phyloP scores from a whole-genome alignment of 2,329 filamentous ascomycete species.

The Diaporthe citriasiana region DNA sequence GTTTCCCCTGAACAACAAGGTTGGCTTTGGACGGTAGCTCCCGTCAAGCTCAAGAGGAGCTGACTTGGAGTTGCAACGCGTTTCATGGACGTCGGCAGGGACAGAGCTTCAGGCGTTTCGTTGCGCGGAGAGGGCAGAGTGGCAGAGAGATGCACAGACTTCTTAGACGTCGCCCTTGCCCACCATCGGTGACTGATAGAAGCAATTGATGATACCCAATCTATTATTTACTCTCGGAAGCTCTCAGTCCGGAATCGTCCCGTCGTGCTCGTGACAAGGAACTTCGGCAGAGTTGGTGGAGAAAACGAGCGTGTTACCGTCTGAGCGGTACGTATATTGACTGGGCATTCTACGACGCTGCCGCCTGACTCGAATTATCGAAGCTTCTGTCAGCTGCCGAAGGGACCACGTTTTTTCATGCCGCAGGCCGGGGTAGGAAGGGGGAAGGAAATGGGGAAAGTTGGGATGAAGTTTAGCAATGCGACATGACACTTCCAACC shows the following conservation, averaged over 20 bases:
- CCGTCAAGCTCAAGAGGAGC: not conserved
- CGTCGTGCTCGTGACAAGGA: slow-evolving; percentile 17
- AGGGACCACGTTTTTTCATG: slow-evolving; percentile 30
- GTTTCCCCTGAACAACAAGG: slow-evolving; percentile 1
- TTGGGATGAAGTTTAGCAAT: slow-evolving; percentile 32
- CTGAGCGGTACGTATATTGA: slow-evolving; percentile 23
- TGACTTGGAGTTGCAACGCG: slow-evolving; percentile 3
- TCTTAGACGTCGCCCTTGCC: not conserved
- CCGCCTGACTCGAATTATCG: slow-evolving; percentile 9
- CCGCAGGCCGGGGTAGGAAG: slow-evolving; percentile 12
- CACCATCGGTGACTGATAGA: slow-evolving; percentile 18
- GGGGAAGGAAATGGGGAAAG: slow-evolving; percentile 5
- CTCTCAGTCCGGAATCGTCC: slow-evolving; percentile 10
- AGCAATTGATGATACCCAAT: slow-evolving; percentile 35
- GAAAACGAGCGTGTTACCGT: slow-evolving; percentile 9
- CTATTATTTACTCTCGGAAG: slow-evolving; percentile 47
- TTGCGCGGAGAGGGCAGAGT: not conserved
- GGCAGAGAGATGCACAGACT: not conserved
- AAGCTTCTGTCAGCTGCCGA: slow-evolving; percentile 28
- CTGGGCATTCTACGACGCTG: slow-evolving; percentile 26
- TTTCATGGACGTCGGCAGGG: slow-evolving; percentile 19
- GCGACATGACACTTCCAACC: slow-evolving; percentile 8
- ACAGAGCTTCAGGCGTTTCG: not conserved
- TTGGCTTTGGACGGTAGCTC: slow-evolving; percentile 18
- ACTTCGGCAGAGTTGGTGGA: not conserved